Base-by-base conservation (phyloP, 2,329 filamentous ascomycete species). In the Botrytis paeoniae region DNA sequence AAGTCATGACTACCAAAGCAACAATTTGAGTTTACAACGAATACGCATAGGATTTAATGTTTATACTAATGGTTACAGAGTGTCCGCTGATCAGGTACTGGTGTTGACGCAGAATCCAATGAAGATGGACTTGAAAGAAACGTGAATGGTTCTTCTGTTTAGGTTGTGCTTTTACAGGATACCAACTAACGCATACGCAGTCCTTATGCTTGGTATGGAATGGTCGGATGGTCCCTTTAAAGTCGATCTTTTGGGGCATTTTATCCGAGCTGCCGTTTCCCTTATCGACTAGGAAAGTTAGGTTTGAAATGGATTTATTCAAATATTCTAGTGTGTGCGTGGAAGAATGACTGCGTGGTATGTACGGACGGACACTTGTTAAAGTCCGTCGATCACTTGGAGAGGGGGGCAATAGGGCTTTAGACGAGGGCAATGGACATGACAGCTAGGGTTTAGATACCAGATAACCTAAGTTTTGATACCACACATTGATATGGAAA, bases 301-400 rank as follows among this genome's bases (percentile, higher is more conserved):
- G 45, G 18, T 29, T 37, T 41, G 25, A 22, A 39, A 20, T 63
- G 10, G 7, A 14, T 22, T 37, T 39, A 54, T 22, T 66, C 43
- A 37, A 48, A 66, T 54, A 51, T 66, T 37, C 29, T 54, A 51
- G 41, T 65, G 25, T 66, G 45, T 66, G 64, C 45, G 64, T 37
- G 45, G 16, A n/a, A 43, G 51, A 57, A 57, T 29, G 60, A n/a
- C 32, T 68, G 64, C 45, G 64, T 54, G 45, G 32, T 14, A 43
- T 41, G 60, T 63, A 37, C 63, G 64, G 64, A 37, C 63, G 64
- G 64, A 66, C 45, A 54, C 64, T 54, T 66, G n/a, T 39, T 22
- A 32, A 66, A 41, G 64, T 57, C 64, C 45, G 64, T 39, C 64
- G 64, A 68, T 68, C 48, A 68, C 16, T 63, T 57, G n/a, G 51